Evolutionary conservation across 176 grass and related monocot species (phyloP), one percentile per base, ranked within the genome.

Genomic region (Lolium rigidum): DNA sequence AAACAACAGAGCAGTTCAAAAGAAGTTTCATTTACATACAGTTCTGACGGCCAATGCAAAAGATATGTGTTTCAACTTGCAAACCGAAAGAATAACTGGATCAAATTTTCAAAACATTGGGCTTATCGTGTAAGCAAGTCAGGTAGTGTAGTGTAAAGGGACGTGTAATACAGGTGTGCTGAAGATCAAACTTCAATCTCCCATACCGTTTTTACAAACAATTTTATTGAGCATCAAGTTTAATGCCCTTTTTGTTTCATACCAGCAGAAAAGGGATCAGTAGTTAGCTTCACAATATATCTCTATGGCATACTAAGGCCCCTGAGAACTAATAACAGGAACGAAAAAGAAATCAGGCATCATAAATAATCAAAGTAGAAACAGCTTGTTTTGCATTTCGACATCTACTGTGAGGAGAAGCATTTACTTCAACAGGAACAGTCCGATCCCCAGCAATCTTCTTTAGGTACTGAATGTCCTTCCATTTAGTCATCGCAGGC

Each of bases 371-470:
- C 31, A 35, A 35, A 35, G 31, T 35, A 35, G 31, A 35, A 35
- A 35, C 31, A 35, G 31, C 31, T 35, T 3, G 16, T 26, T 77
- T 78, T 47, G 17, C 63, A 5, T 86, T 90, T 55, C 12, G 56
- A 14, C 1, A 21, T 82, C 20, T 25, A 86, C 22, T 63, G 47
- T 22, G 83, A 77, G 85, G 18, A 83, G 71, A 87, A 50, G 74
- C 60, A 92, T 58, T 92, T 88, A 98, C 97, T 86, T 98, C 97
- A 52, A 98, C 93, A 79, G 93, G 93, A 81, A 98, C 82, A 82
- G 92, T 95, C n/a, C 96, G 90, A 88, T 98, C 92, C 89, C 96
- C 93, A 85, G 93, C 96, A 24, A 94, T 90, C 70, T 91, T 92
- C 85, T 95, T 98, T 26, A 92, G 84, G 87, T 98, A 98, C 70